phyloP scores from a whole-genome alignment of 1,284 basidiomycete genomes.

The Lentinula novae-zelandiae region DNA sequence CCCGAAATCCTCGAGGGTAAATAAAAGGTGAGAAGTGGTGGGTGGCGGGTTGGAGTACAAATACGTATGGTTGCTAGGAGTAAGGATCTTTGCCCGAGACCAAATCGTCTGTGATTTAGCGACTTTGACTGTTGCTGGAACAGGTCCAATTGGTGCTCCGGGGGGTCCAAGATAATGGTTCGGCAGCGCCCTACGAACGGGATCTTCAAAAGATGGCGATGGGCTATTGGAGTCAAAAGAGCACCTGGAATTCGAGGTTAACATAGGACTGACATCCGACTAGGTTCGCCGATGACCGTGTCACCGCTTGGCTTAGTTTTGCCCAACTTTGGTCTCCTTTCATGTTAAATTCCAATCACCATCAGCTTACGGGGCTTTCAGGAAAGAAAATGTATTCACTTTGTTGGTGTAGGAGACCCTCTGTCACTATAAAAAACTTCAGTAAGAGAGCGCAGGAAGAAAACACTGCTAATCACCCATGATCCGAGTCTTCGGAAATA shows the following conservation, averaged over 20 bases:
- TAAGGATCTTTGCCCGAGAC: slow-evolving; percentile 22
- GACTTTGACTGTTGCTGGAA: slow-evolving; percentile 11
- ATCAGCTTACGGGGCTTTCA: neutral
- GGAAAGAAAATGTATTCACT: neutral
- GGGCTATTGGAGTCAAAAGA: neutral
- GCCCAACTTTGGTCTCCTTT: neutral
- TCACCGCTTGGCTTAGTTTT: neutral
- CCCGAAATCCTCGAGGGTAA: slow-evolving; percentile 47
- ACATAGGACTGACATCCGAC: neutral
- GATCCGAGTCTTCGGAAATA: neutral
- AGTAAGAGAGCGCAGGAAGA: neutral
- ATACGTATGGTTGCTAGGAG: slow-evolving; percentile 34
- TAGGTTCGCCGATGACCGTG: neutral
- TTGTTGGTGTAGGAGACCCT: neutral
- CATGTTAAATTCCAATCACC: neutral
- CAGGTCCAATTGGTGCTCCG: neutral
- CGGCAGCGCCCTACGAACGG: neutral
- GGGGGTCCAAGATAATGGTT: neutral
- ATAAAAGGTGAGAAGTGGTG: slow-evolving; percentile 44
- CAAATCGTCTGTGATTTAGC: slow-evolving; percentile 19
- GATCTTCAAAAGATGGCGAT: neutral
- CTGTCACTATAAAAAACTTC: neutral
- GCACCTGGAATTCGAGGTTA: neutral
- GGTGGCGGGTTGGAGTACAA: slow-evolving; percentile 58
- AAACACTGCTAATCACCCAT: neutral